Evolutionary conservation across 129 eudicot species (phyloP).

Genomic region (Daucus carota): DNA sequence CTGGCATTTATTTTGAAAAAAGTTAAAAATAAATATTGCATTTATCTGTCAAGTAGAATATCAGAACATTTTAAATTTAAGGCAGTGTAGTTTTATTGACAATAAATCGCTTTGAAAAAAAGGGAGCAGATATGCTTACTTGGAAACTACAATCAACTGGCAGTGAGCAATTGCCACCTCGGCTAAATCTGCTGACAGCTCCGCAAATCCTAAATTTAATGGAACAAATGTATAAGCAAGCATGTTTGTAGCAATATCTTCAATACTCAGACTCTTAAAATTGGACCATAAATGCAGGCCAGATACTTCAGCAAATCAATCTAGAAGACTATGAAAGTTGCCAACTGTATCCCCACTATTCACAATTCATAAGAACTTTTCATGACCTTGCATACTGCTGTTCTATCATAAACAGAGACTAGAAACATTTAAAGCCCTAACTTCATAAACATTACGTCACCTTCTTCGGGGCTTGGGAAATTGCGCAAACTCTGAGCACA

Average conservation of each 20-base stretch:
- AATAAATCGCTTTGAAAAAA: background rate
- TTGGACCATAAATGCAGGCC: background rate
- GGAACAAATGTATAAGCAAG: conserved; percentile 7
- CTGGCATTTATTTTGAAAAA: background rate
- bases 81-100: background rate
- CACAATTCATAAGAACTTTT: too few relatives aligned
- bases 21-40: background rate
- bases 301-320: background rate
- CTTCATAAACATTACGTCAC: conserved; percentile 23
- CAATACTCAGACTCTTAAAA: background rate
- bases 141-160: conserved; percentile 88
- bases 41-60: background rate
- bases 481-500: conserved; percentile 51
- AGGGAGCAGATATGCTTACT: conserved; percentile 30
- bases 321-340: background rate
- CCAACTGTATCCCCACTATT: background rate
- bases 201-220: conserved; percentile 62
- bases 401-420: background rate
- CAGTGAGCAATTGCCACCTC: conserved; percentile 95
- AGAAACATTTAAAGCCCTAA: background rate
- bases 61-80: background rate
- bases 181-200: conserved; percentile 78
- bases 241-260: background rate
- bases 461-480: conserved; percentile 81
- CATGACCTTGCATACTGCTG: background rate